Evolutionary conservation across 1,284 basidiomycete genomes (phyloP), one percentile per base, ranked within the genome.

Genomic region (Ceratobasidium theobromae): DNA sequence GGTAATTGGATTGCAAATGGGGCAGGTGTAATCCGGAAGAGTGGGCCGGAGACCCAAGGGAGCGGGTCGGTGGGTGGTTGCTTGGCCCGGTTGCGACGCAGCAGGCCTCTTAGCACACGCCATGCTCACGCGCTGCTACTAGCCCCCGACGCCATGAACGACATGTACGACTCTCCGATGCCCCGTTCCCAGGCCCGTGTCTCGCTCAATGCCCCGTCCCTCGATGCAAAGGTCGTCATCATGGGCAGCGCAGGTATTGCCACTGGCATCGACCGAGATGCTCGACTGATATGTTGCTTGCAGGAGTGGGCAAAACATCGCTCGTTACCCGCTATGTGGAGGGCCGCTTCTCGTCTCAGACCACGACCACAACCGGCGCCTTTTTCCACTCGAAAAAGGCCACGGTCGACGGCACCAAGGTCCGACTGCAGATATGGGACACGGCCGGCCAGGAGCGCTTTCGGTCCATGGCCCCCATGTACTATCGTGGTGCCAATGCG

Each of bases 381-480:
- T 92, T 93, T 75, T 95, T 98, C 76, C 87, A 95, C 71, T 93
- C 93, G 60, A 95, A 98, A 82, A 97, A 97, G 79, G 87, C 95
- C 45, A 84, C 86, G 72, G 85, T 98, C 71, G 86, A 93, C 70
- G 93, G 91, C 49, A 82, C 91, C 71, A 91, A 92, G 74, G 93
- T 98, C 18, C 87, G 93, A 58, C 73, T 84, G 35, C 83, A 84
- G 72, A 78, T 84, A 18, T 98, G 95, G 95, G 95, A 98, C 76
- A 97, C 95, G 60, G 95, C 95, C 45, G 95, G 95, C n/a, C 95
- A 98, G 81, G 95, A 98, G 80, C 81, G 94, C 54, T 98, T 97
- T 78, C 84, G 95, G 70, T 92, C 89, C 74, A 95, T 98, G 91
- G 94, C 95, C 72, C 95, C 95, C 67, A 97, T 99, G 91, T 99